These are phyloP conservation scores for Hanseniaspora sp. DNA, from an alignment of 1,139 yeast species.

Conservation along the genomic window DNA sequence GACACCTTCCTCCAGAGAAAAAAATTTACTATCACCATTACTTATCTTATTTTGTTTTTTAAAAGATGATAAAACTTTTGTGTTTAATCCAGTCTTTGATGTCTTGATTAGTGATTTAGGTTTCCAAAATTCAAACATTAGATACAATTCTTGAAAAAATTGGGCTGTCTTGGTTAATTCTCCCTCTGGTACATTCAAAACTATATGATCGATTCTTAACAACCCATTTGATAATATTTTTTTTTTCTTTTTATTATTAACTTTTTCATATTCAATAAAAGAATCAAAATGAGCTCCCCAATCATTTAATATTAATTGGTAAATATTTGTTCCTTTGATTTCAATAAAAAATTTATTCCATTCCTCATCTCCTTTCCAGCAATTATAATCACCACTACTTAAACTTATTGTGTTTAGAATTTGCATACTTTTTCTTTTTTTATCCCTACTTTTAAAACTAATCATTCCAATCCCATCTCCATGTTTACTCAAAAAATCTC, in stretches of 20 bases:
- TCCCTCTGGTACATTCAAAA: constrained; percentile 1
- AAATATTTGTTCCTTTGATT: neutral
- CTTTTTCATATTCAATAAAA: neutral
- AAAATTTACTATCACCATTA: constrained; percentile 63
- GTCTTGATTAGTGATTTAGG: constrained; percentile 6
- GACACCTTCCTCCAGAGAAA: constrained; percentile 40
- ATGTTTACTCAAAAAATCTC: constrained; percentile 41
- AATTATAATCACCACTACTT: neutral
- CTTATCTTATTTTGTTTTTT: constrained; percentile 33
- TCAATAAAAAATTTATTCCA: neutral
- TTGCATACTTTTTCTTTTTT: neutral
- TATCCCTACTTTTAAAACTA: constrained; percentile 1
- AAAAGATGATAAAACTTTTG: constrained; percentile 8
- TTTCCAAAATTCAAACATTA: constrained; percentile 5
- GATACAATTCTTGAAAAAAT: neutral
- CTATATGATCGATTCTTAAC: constrained; percentile 4
- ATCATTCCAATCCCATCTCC: constrained; percentile 44
- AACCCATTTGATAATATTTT: neutral
- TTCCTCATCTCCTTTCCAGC: neutral
- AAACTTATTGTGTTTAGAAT: neutral
- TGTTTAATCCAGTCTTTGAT: constrained; percentile 2
- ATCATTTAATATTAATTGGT: neutral
- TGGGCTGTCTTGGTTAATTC: neutral
- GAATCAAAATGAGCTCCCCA: neutral
- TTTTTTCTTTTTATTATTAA: too few relatives aligned